phyloP scores from a whole-genome alignment of 2,329 filamentous ascomycete genomes.

The Mariannaea sp. region DNA sequence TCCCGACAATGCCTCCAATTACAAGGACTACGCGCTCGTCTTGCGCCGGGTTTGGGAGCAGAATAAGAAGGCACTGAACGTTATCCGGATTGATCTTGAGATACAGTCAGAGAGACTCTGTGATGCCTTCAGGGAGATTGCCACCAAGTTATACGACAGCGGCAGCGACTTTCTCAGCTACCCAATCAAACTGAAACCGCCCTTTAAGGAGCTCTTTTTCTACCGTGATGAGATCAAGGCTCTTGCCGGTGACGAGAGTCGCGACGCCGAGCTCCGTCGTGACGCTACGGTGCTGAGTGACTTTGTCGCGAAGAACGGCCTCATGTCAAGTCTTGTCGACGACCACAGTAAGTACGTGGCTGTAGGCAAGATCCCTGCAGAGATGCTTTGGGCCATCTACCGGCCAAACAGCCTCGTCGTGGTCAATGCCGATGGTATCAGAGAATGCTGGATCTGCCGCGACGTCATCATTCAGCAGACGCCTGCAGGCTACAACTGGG shows the following conservation, averaged over 20 bases:
- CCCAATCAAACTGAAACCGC: constrained; percentile 4
- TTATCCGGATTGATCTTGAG: constrained; percentile 1
- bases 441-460: constrained; percentile 13
- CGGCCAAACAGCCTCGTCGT: constrained; percentile 7
- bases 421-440: neutral
- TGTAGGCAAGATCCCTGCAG: constrained; percentile 1
- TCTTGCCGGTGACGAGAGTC: neutral
- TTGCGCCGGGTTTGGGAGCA: constrained; percentile 9
- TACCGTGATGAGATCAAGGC: neutral
- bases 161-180: neutral
- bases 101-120: constrained; percentile 1
- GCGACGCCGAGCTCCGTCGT: neutral
- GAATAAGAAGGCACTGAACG: neutral
- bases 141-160: neutral
- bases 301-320: constrained; percentile 1
- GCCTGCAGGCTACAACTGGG: neutral
- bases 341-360: neutral
- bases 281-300: neutral
- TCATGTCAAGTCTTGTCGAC: neutral
- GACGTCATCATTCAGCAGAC: neutral
- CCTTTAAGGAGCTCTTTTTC: constrained; percentile 12
- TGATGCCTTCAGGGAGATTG: neutral
- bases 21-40: constrained; percentile 6
- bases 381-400: constrained; percentile 14
- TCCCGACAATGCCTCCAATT: neutral